Percentiles rank a stretch among this genome's conserved stretches.
Conservation (phyloP, 257 asterid species). For the Parsonsia alboflavescens region DNA sequence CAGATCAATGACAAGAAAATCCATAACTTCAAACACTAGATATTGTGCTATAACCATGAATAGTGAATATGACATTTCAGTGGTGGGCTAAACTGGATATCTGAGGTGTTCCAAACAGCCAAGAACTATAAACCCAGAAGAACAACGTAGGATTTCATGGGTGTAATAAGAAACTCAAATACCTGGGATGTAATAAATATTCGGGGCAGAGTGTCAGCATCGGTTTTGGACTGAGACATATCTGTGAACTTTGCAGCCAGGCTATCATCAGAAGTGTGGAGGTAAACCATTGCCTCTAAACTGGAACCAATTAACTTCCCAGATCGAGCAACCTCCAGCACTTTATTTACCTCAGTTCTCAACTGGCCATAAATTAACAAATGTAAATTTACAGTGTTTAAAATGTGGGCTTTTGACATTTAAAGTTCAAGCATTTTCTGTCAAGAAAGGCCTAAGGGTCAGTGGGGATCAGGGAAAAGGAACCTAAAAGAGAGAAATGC, state of each 20-base stretch:
- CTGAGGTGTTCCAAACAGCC: not conserved
- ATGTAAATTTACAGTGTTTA: no score
- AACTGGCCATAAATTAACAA: no score
- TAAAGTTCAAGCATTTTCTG: not conserved
- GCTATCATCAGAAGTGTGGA: slow-evolving; percentile 50
- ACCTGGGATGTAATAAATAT: slow-evolving; percentile 96
- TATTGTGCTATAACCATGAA: not conserved
- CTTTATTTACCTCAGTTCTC: slow-evolving; percentile 95
- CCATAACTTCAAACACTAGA: not conserved
- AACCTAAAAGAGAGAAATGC: not conserved
- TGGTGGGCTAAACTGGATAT: not conserved
- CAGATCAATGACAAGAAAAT: slow-evolving; percentile 7
- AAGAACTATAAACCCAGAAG: not conserved
- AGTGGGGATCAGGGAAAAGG: not conserved
- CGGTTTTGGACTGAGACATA: slow-evolving; percentile 50
- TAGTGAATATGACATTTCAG: not conserved
- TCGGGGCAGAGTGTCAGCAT: slow-evolving; percentile 79
- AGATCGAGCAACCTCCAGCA: slow-evolving; percentile 84
- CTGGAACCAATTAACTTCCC: slow-evolving; percentile 85
- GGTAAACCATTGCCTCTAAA: slow-evolving; percentile 86
- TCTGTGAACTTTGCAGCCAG: slow-evolving; percentile 46
- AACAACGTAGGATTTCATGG: not conserved
- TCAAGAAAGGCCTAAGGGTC: not conserved
- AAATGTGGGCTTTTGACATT: not conserved
- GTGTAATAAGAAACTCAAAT: not conserved